Percentiles rank a stretch among this genome's conserved stretches.
These are phyloP conservation scores for Penicillium argentinense DNA, from an alignment of 495 filamentous ascomycete species.

Conservation along the genomic window DNA sequence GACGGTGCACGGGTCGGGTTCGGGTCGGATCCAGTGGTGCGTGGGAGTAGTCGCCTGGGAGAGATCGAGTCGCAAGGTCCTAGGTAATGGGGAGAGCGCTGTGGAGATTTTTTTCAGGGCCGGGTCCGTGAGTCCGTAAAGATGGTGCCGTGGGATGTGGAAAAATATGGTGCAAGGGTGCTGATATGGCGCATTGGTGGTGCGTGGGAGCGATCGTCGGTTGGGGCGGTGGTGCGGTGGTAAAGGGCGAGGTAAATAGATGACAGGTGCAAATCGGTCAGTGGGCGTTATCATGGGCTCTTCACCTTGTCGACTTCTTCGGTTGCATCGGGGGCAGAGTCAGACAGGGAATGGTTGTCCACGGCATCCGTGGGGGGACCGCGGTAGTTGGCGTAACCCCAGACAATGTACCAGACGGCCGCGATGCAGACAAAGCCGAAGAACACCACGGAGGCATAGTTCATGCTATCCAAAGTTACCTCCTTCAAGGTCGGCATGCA, in stretches of 20 bases:
- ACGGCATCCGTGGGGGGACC: conserved; percentile 30
- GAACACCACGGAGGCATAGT: conserved; percentile 62
- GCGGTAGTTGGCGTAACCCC: conserved; percentile 47
- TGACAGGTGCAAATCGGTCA: background rate
- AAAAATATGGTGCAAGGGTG: background rate
- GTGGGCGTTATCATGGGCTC: conserved; percentile 2
- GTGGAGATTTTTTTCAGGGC: too few species aligned
- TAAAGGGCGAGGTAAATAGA: background rate
- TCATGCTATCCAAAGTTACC: conserved; percentile 42
- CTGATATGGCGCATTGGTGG: background rate
- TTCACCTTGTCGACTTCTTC: conserved; percentile 12
- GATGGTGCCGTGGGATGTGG: background rate
- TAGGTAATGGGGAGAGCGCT: too few species aligned
- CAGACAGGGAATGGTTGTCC: conserved; percentile 11
- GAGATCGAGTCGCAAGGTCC: too few species aligned
- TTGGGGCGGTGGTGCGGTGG: conserved; percentile 1
- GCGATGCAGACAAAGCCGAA: conserved; percentile 51
- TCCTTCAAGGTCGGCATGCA: conserved; percentile 41
- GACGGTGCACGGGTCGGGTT: too few species aligned
- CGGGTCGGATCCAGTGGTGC: too few species aligned
- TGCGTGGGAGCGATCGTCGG: background rate
- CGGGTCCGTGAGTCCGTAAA: too few species aligned
- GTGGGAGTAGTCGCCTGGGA: background rate
- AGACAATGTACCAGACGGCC: conserved; percentile 59
- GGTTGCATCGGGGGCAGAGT: conserved; percentile 11